Base-by-base conservation (phyloP, 2,329 filamentous ascomycete genomes). In the Talaromyces sp. region DNA sequence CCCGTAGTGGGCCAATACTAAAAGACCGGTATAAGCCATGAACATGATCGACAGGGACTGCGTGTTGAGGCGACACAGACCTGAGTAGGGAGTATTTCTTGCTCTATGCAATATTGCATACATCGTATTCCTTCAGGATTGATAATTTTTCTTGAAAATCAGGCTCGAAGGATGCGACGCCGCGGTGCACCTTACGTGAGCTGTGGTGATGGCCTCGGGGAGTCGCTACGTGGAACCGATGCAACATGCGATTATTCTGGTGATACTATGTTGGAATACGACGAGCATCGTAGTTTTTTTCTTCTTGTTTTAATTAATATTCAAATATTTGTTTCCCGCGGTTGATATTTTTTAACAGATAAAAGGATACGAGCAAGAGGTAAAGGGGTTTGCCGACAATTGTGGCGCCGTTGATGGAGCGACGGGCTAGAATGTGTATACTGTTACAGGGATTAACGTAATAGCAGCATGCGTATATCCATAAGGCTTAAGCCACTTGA, bases 1-100 rank as follows among this genome's bases (percentile, higher is more conserved):
- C 53, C 19, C 5, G 14, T 55, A 55, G n/a, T 35, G 26, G 35
- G 24, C 43, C 43, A 46, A 46, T 46, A 21, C 53, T 21, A 31
- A 7, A 4, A 31, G 21, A 27, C 27, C 13, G 53, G 19, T 55
- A 55, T 35, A n/a, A 35, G 29, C 53, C 9, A 35, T n/a, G 35
- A 55, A 35, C 53, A 35, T 19, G 53, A 35, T 55, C 35, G 53
- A 55, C 53, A 55, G 35, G 53, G 13, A 55, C 35, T 38, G 53
- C 31, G 21, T 54, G 51, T 19, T 54, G 43, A 46, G 43, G 43
- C 21, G 35, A 46, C 10, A 24, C 10, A 11, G 11, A 21, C 32
- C 11, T 4, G 11, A 35, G 13, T 35, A 35, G 11, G 10, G 13
- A 35, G 32, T 35, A 17, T 35, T 32, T 14, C 13, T 35, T 35